Percentiles rank a stretch among this genome's conserved stretches.
These are phyloP conservation scores for Patellifolia procumbens DNA, from an alignment of 179 eudicot genomes.

Conservation along the genomic window DNA sequence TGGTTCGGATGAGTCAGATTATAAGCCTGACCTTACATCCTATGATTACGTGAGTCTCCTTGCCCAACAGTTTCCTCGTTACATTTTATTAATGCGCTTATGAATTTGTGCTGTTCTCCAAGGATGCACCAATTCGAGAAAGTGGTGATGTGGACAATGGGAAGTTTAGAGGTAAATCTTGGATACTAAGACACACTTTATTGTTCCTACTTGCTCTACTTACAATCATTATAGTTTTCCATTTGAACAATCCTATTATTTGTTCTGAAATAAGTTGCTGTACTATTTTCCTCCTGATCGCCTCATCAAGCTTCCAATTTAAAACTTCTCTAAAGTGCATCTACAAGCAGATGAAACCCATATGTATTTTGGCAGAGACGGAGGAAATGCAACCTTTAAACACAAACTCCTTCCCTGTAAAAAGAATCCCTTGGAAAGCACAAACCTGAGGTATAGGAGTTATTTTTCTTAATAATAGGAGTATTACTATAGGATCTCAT, in stretches of 20 bases:
- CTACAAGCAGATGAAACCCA: background rate
- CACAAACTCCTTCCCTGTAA: background rate
- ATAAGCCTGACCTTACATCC: slow-evolving; percentile 95
- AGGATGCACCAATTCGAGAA: slow-evolving; percentile 97
- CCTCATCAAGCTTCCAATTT: background rate
- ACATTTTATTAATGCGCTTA: slow-evolving; percentile 20
- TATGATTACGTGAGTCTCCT: slow-evolving; percentile 87
- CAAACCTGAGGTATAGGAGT: background rate
- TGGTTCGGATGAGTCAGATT: slow-evolving; percentile 67
- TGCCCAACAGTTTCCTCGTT: background rate
- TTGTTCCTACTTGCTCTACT: background rate
- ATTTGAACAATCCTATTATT: background rate
- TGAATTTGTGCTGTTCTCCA: slow-evolving; percentile 22
- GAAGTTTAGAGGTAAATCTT: slow-evolving; percentile 65
- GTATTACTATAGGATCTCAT: background rate
- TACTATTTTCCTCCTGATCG: background rate
- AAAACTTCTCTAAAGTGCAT: background rate
- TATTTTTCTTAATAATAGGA: no score
- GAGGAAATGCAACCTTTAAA: no score
- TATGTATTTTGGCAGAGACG: background rate
- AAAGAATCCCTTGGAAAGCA: background rate
- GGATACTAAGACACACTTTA: background rate
- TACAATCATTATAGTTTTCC: background rate
- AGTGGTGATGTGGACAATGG: slow-evolving; percentile 91
- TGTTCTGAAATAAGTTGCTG: background rate